A percentile compares a stretch with the other conserved stretches of the same genome.
phyloP scores from a whole-genome alignment of 805 yeast species.

The Hanseniaspora lindneri region DNA sequence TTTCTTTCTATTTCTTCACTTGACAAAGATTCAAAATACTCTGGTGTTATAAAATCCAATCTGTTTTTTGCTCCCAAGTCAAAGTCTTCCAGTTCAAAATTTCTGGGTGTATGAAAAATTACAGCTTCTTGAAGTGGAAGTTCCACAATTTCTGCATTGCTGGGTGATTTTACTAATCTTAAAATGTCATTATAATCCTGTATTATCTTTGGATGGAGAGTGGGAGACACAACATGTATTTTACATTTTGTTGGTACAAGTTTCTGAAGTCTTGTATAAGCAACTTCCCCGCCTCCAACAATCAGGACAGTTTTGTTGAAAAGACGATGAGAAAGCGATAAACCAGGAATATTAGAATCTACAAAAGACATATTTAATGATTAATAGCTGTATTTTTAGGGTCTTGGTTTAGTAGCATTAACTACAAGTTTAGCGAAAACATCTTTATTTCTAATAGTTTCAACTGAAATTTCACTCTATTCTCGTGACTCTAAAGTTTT shows the following conservation, averaged over 20 bases:
- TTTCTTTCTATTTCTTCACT: neutral
- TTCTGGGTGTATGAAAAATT: conserved; percentile 2
- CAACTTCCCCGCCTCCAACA: conserved; percentile 30
- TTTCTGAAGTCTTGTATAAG: conserved; percentile 26
- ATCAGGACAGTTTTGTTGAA: conserved; percentile 23
- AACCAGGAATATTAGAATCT: conserved; percentile 18
- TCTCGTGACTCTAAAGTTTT: neutral
- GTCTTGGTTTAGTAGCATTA: no score
- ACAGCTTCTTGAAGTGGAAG: neutral
- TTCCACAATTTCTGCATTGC: neutral
- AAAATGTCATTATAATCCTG: neutral
- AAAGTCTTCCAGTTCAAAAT: conserved; percentile 12
- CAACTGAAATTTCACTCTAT: neutral
- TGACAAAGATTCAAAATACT: neutral
- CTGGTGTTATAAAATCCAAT: neutral
- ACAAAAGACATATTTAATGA: conserved; percentile 2
- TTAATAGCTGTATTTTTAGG: neutral
- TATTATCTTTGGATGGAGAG: conserved; percentile 1
- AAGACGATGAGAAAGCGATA: conserved; percentile 27
- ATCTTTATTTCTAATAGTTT: no score
- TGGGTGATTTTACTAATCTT: neutral
- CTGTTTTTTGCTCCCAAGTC: neutral
- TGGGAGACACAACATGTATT: conserved; percentile 24
- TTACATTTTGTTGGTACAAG: conserved; percentile 27
- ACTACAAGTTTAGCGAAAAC: no score